Evolutionary conservation across 306 rosid species (phyloP), one percentile per base, ranked within the genome.

Genomic region (Castanea crenata): DNA sequence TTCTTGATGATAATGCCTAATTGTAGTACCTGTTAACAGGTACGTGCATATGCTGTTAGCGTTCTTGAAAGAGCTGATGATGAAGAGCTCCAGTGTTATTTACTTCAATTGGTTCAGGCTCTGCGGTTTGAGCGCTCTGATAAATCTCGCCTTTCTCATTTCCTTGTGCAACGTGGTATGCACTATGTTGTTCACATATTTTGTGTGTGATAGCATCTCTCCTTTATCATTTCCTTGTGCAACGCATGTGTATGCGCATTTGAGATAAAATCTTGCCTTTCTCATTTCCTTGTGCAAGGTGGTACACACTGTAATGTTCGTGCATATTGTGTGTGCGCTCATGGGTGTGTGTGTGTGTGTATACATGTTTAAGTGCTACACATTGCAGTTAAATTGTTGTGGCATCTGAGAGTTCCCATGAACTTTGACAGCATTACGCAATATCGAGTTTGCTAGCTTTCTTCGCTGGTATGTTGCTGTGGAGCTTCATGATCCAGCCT

Each of bases 381-480:
- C 74, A 62, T 90, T 35, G 76, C 77, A 81, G 31, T 85, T 80
- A 52, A 54, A 44, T 71, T 65, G 34, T 80, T 82, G 32, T 63
- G 59, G 75, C 65, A 61, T 80, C 86, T 91, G 85, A 86, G 44
- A 62, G 56, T 74, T 64, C 64, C 78, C 61, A 74, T 85, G 74
- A 71, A 76, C 71, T 76, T 81, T 84, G 75, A 77, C 96, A 95
- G 99, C 99, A 82, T 83, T 90, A 76, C 18, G 88, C 82, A 95
- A 93, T 80, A 95, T 91, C 80, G 97, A 93, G 86, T 84, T 95
- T 75, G 99, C 99, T 81, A 95, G 99, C 92, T 95, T 95, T 88
- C 97, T 95, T 79, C 99, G 99, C 87, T 95, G 98, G 99, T 95
- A 88, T 76, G 97, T 95, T 79, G 96, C 99, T 68, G 98, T 91